Conservation (phyloP, 305 asterid species). For the Solanum aculeatissimum region DNA sequence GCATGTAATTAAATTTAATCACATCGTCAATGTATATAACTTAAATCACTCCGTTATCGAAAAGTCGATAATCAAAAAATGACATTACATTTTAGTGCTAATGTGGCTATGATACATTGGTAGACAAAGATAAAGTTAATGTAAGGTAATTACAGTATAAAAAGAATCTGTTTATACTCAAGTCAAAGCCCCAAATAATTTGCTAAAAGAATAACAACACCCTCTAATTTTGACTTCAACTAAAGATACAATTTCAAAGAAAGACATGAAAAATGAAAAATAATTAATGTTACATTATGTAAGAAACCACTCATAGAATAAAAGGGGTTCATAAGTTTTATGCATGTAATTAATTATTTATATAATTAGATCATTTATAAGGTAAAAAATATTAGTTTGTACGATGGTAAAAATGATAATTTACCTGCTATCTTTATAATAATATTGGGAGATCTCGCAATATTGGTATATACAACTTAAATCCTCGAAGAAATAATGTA, state of each 20-base stretch:
- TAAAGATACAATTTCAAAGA: neutral
- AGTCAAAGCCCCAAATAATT: neutral
- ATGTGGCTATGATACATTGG: neutral
- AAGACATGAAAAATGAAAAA: neutral
- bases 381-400: neutral
- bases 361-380: neutral
- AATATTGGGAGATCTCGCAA: neutral
- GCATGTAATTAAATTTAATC: neutral
- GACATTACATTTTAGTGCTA: neutral
- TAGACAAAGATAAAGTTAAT: neutral
- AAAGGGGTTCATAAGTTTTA: neutral
- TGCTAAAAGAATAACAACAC: neutral
- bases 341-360: neutral
- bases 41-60: neutral
- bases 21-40: neutral
- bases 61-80: neutral
- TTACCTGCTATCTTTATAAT: neutral
- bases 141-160: neutral
- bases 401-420: neutral
- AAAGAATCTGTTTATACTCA: neutral
- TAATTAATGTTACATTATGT: neutral
- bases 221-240: neutral
- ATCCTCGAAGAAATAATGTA: neutral
- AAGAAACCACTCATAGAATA: neutral
- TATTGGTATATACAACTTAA: neutral